Evolutionary conservation across 768 basidiomycete genomes (phyloP).

Genomic region (Suillus subalutaceus): DNA sequence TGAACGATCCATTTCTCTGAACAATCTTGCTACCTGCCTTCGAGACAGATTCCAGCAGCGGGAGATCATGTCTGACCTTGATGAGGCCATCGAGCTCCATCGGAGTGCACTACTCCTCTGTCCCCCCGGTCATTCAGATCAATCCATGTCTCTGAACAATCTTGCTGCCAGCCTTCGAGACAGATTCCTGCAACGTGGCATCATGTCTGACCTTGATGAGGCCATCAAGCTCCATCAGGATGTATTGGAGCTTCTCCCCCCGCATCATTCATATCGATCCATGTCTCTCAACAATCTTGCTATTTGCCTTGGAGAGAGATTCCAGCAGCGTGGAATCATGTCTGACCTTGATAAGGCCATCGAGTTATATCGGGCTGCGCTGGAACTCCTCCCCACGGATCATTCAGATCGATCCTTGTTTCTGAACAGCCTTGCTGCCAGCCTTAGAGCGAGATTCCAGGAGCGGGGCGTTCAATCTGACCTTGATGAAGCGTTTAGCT

Average conservation of each 20-base stretch:
- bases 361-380: neutral
- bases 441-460: conserved; percentile 3
- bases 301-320: conserved; percentile 2
- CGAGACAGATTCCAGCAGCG: conserved; percentile 4
- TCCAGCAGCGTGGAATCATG: neutral
- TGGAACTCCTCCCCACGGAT: too few species aligned
- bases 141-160: neutral
- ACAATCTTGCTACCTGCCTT: conserved; percentile 19
- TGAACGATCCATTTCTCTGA: conserved; percentile 6
- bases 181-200: neutral
- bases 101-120: neutral
- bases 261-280: neutral
- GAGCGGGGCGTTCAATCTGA: neutral
- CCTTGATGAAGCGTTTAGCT: neutral
- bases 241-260: too few species aligned
- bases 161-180: neutral
- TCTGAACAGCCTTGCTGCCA: neutral
- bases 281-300: conserved; percentile 19
- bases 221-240: neutral
- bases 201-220: neutral
- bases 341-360: conserved; percentile 21
- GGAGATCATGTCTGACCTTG: conserved; percentile 15
- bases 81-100: conserved; percentile 13
- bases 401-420: neutral
- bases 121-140: neutral